phyloP scores from a whole-genome alignment of 805 yeast genomes.

The Cyberlindnera saturnus region DNA sequence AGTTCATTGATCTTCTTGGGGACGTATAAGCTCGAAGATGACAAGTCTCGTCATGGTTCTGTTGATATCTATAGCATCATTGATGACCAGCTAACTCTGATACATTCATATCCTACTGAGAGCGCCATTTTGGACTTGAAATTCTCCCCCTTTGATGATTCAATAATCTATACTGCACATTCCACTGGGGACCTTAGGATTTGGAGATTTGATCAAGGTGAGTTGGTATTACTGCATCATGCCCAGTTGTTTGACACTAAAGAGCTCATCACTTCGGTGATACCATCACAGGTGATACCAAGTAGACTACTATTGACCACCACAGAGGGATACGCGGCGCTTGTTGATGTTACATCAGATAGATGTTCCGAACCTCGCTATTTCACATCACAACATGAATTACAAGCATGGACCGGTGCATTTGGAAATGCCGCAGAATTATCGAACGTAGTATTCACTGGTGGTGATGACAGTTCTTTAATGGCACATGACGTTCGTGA shows the following conservation, averaged over 20 bases:
- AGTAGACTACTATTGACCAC: conserved; percentile 47
- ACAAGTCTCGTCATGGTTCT: conserved; percentile 59
- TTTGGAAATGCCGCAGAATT: conserved; percentile 54
- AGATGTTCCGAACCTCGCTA: conserved; percentile 23
- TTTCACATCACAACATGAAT: conserved; percentile 40
- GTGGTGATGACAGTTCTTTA: conserved; percentile 83
- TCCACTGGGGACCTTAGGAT: conserved; percentile 69
- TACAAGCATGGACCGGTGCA: conserved; percentile 88
- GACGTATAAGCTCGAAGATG: conserved; percentile 68
- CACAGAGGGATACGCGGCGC: conserved; percentile 58
- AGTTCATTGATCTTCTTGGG: conserved; percentile 54
- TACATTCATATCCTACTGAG: conserved; percentile 28
- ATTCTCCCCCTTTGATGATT: conserved; percentile 47
- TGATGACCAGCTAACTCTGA: conserved; percentile 16
- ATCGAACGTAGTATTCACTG: conserved; percentile 61
- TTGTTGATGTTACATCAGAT: conserved; percentile 27
- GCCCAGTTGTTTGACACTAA: conserved; percentile 42
- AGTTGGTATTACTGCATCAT: conserved; percentile 21
- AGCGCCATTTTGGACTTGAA: conserved; percentile 79
- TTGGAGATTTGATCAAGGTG: conserved; percentile 44
- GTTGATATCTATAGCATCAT: conserved; percentile 34
- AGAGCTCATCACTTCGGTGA: conserved; percentile 57
- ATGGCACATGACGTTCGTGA: conserved; percentile 65
- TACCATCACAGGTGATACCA: conserved; percentile 41
- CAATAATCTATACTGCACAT: conserved; percentile 56